Percentiles rank a stretch among this genome's conserved stretches.
Conservation (phyloP, 306 rosid species). For the Glycine tomentella region DNA sequence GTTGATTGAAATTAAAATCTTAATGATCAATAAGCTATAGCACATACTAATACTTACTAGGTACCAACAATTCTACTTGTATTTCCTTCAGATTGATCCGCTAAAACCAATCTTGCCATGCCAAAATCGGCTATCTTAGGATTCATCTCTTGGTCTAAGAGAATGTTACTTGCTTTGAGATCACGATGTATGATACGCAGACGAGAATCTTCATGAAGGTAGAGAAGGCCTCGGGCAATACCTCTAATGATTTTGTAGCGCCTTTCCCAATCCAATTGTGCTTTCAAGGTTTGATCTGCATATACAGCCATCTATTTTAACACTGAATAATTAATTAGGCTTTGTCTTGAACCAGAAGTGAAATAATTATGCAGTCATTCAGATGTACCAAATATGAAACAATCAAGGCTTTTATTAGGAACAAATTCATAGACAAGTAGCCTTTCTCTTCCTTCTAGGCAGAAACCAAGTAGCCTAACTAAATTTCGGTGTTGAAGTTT, state of each 20-base stretch:
- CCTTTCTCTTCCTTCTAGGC: slow-evolving; percentile 22
- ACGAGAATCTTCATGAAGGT: slow-evolving; percentile 7
- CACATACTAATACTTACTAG: not conserved
- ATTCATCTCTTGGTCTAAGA: slow-evolving; percentile 9
- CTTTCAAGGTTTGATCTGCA: not conserved
- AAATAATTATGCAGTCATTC: not conserved
- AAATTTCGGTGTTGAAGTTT: slow-evolving; percentile 28
- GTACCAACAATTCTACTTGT: slow-evolving; percentile 7
- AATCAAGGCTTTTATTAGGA: slow-evolving; percentile 12
- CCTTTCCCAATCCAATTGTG: not conserved
- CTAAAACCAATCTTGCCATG: not conserved
- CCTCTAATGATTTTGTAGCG: not conserved
- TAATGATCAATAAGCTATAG: not conserved
- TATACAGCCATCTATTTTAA: not conserved
- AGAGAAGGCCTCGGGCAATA: not conserved
- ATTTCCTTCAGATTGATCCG: not conserved
- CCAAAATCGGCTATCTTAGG: slow-evolving; percentile 21
- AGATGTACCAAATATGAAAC: not conserved
- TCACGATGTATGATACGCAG: not conserved
- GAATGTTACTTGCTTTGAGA: slow-evolving; percentile 1
- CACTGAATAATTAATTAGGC: not conserved
- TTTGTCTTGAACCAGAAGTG: not conserved
- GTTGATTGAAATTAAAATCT: not conserved
- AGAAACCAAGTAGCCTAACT: slow-evolving; percentile 11
- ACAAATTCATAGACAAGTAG: slow-evolving; percentile 12